Percentiles rank a stretch among this genome's conserved stretches.
Conservation (phyloP, 345 rosid species). For the Gossypium anomalum region DNA sequence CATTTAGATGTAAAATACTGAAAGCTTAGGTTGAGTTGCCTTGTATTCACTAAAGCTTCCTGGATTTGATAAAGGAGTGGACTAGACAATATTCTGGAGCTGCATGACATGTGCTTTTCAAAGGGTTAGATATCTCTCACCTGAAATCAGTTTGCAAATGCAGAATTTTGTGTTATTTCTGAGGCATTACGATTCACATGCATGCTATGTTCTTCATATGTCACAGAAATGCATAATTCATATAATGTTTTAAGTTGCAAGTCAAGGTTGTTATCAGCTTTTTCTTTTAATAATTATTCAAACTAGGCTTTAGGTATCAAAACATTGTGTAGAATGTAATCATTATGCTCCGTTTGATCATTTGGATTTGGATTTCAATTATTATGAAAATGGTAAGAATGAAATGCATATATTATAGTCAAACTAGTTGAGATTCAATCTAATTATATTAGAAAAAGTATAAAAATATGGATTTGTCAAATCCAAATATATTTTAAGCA, state of each 20-base stretch:
- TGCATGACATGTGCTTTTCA: background rate
- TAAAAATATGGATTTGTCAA: no score
- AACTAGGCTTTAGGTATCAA: no score
- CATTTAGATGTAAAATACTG: background rate
- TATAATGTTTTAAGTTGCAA: background rate
- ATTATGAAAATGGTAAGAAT: no score
- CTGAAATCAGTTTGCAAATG: conserved; percentile 1
- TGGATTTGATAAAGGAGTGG: background rate
- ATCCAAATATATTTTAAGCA: no score
- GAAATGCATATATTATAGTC: no score
- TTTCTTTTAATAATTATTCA: background rate
- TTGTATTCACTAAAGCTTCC: background rate
- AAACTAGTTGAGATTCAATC: no score
- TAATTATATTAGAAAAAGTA: no score
- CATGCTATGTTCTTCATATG: background rate
- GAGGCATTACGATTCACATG: background rate
- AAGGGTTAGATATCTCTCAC: background rate
- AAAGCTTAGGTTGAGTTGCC: background rate
- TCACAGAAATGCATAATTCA: background rate
- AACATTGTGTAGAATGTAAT: no score
- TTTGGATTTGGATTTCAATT: no score
- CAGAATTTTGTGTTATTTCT: background rate
- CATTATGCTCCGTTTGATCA: no score
- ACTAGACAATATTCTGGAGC: background rate
- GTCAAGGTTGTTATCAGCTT: background rate